A percentile compares a stretch with the other conserved stretches of the same genome.
phyloP scores from a whole-genome alignment of 1,284 basidiomycete species.

The Moesziomyces parantarcticus region DNA sequence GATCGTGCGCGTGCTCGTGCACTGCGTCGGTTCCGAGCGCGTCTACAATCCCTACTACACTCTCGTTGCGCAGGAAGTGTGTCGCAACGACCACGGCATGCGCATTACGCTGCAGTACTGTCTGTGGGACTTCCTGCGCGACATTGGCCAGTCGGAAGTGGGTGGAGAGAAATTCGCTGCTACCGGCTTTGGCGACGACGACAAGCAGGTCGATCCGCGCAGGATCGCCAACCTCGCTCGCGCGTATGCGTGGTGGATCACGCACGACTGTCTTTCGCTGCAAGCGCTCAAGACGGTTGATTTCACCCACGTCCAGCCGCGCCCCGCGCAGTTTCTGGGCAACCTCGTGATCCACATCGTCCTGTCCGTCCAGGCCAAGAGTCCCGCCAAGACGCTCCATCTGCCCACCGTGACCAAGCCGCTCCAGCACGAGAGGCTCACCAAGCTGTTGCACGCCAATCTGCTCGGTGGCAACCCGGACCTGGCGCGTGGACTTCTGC shows the following conservation, averaged over 20 bases:
- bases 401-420: constrained; percentile 14
- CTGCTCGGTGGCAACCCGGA: constrained; percentile 44
- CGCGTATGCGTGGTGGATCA: constrained; percentile 85
- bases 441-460: constrained; percentile 33
- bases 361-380: constrained; percentile 48
- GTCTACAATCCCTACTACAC: constrained; percentile 95
- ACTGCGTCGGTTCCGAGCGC: constrained; percentile 79
- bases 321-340: constrained; percentile 48
- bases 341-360: constrained; percentile 52
- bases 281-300: constrained; percentile 73
- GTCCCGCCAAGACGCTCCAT: constrained; percentile 38
- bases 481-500: constrained; percentile 52
- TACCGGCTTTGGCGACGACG: constrained; percentile 69
- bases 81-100: constrained; percentile 73
- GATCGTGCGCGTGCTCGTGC: constrained; percentile 88
- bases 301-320: constrained; percentile 48
- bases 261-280: constrained; percentile 78
- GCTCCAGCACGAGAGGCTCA: constrained; percentile 12
- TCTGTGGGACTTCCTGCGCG: constrained; percentile 95
- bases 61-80: constrained; percentile 74
- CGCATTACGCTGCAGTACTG: constrained; percentile 94
- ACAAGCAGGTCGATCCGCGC: constrained; percentile 48
- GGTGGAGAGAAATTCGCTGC: constrained; percentile 82
- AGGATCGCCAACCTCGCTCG: constrained; percentile 78
- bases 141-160: constrained; percentile 84